Evolutionary conservation across 2,329 filamentous ascomycete genomes (phyloP), one percentile per base, ranked within the genome.

Genomic region (Penicillium sp.): DNA sequence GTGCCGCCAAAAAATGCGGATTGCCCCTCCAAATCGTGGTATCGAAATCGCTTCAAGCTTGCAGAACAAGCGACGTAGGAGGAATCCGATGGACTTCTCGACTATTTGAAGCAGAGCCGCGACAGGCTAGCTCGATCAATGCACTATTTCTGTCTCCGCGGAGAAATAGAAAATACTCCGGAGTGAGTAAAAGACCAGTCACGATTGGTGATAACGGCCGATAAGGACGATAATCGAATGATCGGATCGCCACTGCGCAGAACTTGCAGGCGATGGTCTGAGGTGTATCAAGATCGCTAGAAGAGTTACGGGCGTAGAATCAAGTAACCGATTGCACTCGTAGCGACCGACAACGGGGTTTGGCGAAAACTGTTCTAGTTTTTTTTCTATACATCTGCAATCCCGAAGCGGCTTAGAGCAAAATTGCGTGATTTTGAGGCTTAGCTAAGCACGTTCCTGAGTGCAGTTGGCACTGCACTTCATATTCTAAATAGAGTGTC

Each of bases 381-480:
- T 23, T 51, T 56, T 62, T 58, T 62, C 57, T 61, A 63, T 57
- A 59, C 57, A 53, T 49, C 47, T 55, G 47, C 25, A 38, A n/a
- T 25, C 62, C 60, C 52, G 54, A 66, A 54, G 56, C 48, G 57
- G 64, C 59, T 50, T 65, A 66, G 58, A 43, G 50, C 54, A 47
- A 56, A 60, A 64, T 64, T 60, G 63, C 64, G 64, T 66, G 63
- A 62, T 66, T 54, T 40, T 38, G 18, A 25, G 23, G 55, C 56
- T 61, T 60, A 62, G 46, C 41, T 62, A 61, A 60, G 39, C 48
- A n/a, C 12, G 32, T 33, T 27, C 35, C 29, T 44, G 38, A 27
- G 42, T 48, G 24, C 45, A 42, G 31, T 35, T 29, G 31, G 24
- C 39, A 33, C 20, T 24, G 45, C 31, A 24, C 38, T 37, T 27